Base-by-base conservation (phyloP, 768 basidiomycete genomes). In the Harrya chromipes region DNA sequence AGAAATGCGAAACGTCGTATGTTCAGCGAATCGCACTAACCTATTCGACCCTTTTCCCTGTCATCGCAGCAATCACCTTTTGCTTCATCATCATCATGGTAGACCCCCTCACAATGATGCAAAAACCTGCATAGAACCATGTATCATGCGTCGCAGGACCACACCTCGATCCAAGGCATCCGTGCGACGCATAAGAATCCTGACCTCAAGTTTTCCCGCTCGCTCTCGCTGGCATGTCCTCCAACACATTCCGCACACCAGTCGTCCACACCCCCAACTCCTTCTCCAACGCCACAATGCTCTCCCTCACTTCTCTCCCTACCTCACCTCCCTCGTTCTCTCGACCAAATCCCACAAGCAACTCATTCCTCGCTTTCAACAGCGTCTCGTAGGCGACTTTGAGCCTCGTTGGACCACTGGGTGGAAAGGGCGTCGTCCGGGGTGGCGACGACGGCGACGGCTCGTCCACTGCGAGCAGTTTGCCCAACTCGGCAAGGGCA, bases 381-480 rank as follows among this genome's bases (percentile, higher is more conserved):
- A 92, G 74, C 3, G 81, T 83, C 19, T 85, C 79, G 43, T 80
- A 75, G 3, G 88, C 86, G 14, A 85, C 68, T 55, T 74, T 75
- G 23, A 93, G 71, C 19, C 89, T 75, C 19, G 72, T 63, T 3
- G 81, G 75, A 1, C 87, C 88, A 4, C 80, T 83, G 0, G 88
- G 89, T 4, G 85, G 88, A 62, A 83, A 89, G 0, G 62, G 34
- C 14, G 57, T 49, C 12, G 49, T 53, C 23, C 53, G 36, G 24
- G 50, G 17, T 29, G 61, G 16, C 58, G 54, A 38, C 13, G 56
- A 52, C 2, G 82, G 79, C 4, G 68, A 65, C 0, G 83, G 84
- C 61, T 91, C 89, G 57, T 92, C 88, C 0, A 92, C 85, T 0
- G 81, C 80, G 6, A 94, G 74, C 7, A 93, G 70, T 69, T 92